Percentiles rank a stretch among this genome's conserved stretches.
Evolutionary conservation across 1,139 yeast genomes (phyloP).

Genomic region (Arxiozyma slooffiae): DNA sequence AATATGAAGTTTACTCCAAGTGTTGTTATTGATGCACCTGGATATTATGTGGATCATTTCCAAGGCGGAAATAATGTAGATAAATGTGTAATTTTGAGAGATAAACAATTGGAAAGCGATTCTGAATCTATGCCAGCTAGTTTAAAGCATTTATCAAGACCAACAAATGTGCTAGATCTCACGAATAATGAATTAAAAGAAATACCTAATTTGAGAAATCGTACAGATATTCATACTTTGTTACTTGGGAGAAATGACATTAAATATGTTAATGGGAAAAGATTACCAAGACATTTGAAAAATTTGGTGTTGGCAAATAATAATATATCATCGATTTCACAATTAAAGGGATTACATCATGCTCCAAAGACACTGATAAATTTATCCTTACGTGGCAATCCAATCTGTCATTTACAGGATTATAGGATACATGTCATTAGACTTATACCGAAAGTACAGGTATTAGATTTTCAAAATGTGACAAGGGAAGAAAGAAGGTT

Average conservation of each 20-base stretch:
- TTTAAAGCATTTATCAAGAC: slow-evolving; percentile 16
- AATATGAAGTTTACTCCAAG: slow-evolving; percentile 4
- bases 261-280: slow-evolving; percentile 16
- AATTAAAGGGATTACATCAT: slow-evolving; percentile 14
- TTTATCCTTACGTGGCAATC: slow-evolving; percentile 52
- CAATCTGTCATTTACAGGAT: slow-evolving; percentile 42
- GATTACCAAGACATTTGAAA: slow-evolving; percentile 19
- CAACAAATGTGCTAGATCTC: slow-evolving; percentile 23
- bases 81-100: slow-evolving; percentile 23
- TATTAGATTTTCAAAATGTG: slow-evolving; percentile 60
- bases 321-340: slow-evolving; percentile 10
- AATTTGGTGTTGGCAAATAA: slow-evolving; percentile 22
- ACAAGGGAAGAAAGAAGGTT: slow-evolving; percentile 43
- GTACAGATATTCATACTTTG: slow-evolving; percentile 23
- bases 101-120: slow-evolving; percentile 22
- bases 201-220: slow-evolving; percentile 18
- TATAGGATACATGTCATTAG: slow-evolving; percentile 56
- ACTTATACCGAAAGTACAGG: slow-evolving; percentile 50
- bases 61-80: slow-evolving; percentile 22
- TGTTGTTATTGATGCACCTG: slow-evolving; percentile 36
- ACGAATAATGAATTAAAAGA: slow-evolving; percentile 24
- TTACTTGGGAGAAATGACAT: slow-evolving; percentile 25
- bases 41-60: slow-evolving; percentile 32
- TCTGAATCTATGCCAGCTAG: slow-evolving; percentile 20
- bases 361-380: slow-evolving; percentile 29